These are phyloP conservation scores for Onygenales sp. DNA, from an alignment of 2,329 filamentous ascomycete species.

Conservation along the genomic window DNA sequence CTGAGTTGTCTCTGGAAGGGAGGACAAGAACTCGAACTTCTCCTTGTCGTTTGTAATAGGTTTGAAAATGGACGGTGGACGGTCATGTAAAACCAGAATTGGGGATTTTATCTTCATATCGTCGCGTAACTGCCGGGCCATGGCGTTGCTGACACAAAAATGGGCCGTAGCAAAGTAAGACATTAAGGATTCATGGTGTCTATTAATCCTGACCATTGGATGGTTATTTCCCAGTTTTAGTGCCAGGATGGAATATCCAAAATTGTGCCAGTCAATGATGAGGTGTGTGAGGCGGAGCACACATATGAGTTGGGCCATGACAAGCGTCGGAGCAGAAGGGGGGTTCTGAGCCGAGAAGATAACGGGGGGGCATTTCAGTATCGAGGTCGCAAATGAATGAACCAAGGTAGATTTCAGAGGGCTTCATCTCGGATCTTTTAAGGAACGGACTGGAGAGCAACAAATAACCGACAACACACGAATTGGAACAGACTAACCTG, in stretches of 20 bases:
- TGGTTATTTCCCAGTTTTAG: conserved; percentile 54
- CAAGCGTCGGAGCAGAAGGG: conserved; percentile 84
- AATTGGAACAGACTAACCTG: conserved; percentile 42
- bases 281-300: conserved; percentile 70
- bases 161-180: conserved; percentile 62
- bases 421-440: neutral
- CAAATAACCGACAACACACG: neutral
- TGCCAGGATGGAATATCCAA: conserved; percentile 86
- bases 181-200: conserved; percentile 65
- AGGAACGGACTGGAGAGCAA: neutral
- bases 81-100: conserved; percentile 70
- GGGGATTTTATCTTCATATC: conserved; percentile 58
- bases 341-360: conserved; percentile 56
- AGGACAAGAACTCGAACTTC: conserved; percentile 52
- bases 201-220: conserved; percentile 67
- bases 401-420: neutral
- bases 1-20: conserved; percentile 54
- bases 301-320: conserved; percentile 62
- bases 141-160: conserved; percentile 81
- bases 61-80: conserved; percentile 73
- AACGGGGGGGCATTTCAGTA: neutral
- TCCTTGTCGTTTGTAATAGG: conserved; percentile 47
- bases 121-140: conserved; percentile 62
- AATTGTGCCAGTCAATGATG: conserved; percentile 98
- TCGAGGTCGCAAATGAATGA: neutral